phyloP scores from a whole-genome alignment of 495 filamentous ascomycete species.

The Tuber magnatum region DNA sequence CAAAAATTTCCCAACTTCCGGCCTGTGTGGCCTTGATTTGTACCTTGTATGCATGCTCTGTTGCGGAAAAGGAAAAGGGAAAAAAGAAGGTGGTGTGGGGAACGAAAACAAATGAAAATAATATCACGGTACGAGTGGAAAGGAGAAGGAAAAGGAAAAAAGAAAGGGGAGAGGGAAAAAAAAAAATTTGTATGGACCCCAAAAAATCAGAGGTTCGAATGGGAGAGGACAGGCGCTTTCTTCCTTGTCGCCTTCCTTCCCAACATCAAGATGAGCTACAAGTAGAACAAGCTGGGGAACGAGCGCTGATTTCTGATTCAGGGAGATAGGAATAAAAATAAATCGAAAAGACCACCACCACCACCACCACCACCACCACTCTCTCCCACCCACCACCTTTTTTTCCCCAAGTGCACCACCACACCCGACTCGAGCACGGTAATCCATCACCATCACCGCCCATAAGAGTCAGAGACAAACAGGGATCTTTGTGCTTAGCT shows the following conservation, averaged over 20 bases:
- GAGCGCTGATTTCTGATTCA: conserved; percentile 2
- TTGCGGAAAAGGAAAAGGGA: background rate
- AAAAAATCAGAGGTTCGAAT: background rate
- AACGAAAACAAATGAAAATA: background rate
- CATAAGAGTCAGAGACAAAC: conserved; percentile 1
- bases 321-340: background rate
- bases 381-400: background rate
- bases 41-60: background rate
- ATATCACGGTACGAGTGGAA: background rate
- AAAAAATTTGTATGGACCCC: background rate
- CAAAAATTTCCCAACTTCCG: background rate
- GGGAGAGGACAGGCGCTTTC: conserved; percentile 3
- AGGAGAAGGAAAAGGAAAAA: background rate
- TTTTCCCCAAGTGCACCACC: background rate
- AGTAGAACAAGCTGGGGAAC: background rate
- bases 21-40: conserved; percentile 1
- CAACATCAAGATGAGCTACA: conserved; percentile 1
- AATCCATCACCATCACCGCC: background rate
- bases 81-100: conserved; percentile 4
- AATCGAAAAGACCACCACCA: background rate
- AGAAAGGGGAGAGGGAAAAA: background rate
- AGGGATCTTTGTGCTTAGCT: background rate
- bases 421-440: background rate
- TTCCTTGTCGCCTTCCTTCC: background rate
- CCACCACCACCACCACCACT: background rate